Evolutionary conservation across 2,329 filamentous ascomycete genomes (phyloP).

Genomic region (Parastagonospora avenae): DNA sequence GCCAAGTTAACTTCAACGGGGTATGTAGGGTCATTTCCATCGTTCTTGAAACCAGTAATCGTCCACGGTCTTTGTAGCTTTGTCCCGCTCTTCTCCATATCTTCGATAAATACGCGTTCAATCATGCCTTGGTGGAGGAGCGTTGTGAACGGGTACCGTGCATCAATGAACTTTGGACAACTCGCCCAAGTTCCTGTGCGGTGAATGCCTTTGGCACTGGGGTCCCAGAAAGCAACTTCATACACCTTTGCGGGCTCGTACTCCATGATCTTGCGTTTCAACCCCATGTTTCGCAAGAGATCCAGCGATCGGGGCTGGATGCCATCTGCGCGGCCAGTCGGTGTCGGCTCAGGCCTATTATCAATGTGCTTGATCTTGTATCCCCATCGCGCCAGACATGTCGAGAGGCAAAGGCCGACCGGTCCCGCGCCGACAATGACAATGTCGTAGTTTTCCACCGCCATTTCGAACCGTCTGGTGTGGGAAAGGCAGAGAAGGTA

Average conservation of each 20-base stretch:
- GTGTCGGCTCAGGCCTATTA: conserved; percentile 82
- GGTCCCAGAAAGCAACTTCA: conserved; percentile 71
- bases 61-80: conserved; percentile 65
- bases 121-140: conserved; percentile 67
- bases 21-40: conserved; percentile 68
- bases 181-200: conserved; percentile 77
- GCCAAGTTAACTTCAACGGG: conserved; percentile 80
- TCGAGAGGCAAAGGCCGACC: conserved; percentile 84
- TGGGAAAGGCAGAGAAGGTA: not conserved
- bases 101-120: conserved; percentile 65
- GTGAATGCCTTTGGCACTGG: conserved; percentile 59
- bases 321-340: conserved; percentile 85
- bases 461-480: conserved; percentile 12
- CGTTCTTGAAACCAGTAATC: conserved; percentile 65
- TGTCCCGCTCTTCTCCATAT: conserved; percentile 64
- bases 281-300: conserved; percentile 83
- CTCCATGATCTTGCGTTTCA: conserved; percentile 87
- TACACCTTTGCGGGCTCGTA: conserved; percentile 85
- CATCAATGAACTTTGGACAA: conserved; percentile 80
- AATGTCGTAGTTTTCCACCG: conserved; percentile 63
- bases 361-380: conserved; percentile 96
- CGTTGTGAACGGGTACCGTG: conserved; percentile 67
- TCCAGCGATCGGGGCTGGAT: conserved; percentile 91
- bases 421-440: conserved; percentile 91
- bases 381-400: conserved; percentile 87